Conservation (phyloP, 116 monocot genomes). For the Zostera marina region DNA sequence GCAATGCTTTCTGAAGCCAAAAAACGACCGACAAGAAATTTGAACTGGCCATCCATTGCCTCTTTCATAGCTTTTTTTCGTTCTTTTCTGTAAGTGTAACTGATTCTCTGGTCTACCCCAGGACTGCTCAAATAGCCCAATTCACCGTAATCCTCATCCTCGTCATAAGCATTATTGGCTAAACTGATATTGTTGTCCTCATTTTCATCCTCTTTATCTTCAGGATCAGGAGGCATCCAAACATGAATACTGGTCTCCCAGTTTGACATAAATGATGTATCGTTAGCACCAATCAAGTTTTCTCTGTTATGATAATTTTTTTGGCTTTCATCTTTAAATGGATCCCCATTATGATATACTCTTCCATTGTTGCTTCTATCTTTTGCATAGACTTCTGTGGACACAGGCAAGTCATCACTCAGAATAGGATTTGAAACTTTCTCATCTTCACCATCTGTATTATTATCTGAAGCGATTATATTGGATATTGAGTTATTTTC, state of each 20-base stretch:
- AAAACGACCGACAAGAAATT: slow-evolving; percentile 46
- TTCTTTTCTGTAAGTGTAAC: slow-evolving; percentile 30
- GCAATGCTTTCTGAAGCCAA: slow-evolving; percentile 53
- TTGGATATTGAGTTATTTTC: slow-evolving; percentile 8
- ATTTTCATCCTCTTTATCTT: slow-evolving; percentile 32
- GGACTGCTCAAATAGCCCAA: slow-evolving; percentile 30
- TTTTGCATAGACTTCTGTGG: background rate
- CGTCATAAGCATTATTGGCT: slow-evolving; percentile 46
- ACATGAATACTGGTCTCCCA: slow-evolving; percentile 21
- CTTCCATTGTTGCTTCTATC: slow-evolving; percentile 11
- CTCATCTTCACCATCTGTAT: slow-evolving; percentile 2
- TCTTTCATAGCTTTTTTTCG: slow-evolving; percentile 54
- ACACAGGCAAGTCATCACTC: background rate
- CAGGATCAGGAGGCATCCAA: slow-evolving; percentile 75
- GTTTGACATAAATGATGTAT: slow-evolving; percentile 3
- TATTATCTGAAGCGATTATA: slow-evolving; percentile 5
- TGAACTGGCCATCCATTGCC: slow-evolving; percentile 73
- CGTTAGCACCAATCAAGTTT: slow-evolving; percentile 1
- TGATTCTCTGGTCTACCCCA: slow-evolving; percentile 17
- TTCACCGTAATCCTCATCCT: slow-evolving; percentile 49
- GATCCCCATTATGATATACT: background rate
- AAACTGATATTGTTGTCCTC: slow-evolving; percentile 17
- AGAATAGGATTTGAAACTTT: background rate
- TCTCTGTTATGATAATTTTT: slow-evolving; percentile 16
- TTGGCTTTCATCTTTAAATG: slow-evolving; percentile 17